Evolutionary conservation across 768 basidiomycete genomes (phyloP).

Genomic region (Candolleomyces efflorescens): DNA sequence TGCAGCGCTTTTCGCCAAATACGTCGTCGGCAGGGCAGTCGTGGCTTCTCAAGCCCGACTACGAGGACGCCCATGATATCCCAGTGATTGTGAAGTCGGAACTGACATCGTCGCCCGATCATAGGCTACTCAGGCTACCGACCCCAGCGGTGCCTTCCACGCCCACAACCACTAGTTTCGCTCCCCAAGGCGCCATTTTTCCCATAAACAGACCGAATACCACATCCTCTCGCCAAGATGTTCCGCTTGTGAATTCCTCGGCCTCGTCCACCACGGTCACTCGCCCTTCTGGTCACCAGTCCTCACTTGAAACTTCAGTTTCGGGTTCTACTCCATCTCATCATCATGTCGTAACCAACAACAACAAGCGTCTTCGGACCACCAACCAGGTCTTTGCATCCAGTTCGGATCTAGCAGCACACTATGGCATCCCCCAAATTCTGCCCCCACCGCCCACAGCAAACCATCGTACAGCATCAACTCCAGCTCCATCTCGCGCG

Average conservation of each 20-base stretch:
- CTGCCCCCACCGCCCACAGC: slow-evolving; percentile 66
- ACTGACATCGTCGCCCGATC: slow-evolving; percentile 50
- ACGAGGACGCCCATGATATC: slow-evolving; percentile 9
- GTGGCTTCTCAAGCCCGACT: neutral
- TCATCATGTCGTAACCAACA: slow-evolving; percentile 57
- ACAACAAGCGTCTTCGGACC: slow-evolving; percentile 61
- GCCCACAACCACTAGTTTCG: slow-evolving; percentile 19
- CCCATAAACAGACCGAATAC: slow-evolving; percentile 30
- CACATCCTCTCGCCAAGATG: slow-evolving; percentile 42
- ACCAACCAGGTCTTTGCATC: slow-evolving; percentile 58
- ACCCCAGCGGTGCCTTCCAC: slow-evolving; percentile 41
- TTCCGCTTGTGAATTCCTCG: slow-evolving; percentile 45
- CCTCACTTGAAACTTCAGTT: slow-evolving; percentile 51
- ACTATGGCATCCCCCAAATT: slow-evolving; percentile 75
- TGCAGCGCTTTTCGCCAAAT: slow-evolving; percentile 15
- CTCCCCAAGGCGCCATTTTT: slow-evolving; percentile 48
- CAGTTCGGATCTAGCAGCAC: slow-evolving; percentile 65
- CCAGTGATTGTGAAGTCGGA: slow-evolving; percentile 33
- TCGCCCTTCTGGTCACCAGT: slow-evolving; percentile 36
- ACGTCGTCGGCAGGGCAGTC: slow-evolving; percentile 5
- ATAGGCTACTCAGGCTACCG: slow-evolving; percentile 51
- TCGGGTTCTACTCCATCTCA: slow-evolving; percentile 40
- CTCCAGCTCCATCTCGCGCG: slow-evolving; percentile 26
- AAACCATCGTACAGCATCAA: slow-evolving; percentile 41
- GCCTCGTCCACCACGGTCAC: slow-evolving; percentile 34